phyloP scores from a whole-genome alignment of 495 filamentous ascomycete species.

The Aspergillus egyptiacus region DNA sequence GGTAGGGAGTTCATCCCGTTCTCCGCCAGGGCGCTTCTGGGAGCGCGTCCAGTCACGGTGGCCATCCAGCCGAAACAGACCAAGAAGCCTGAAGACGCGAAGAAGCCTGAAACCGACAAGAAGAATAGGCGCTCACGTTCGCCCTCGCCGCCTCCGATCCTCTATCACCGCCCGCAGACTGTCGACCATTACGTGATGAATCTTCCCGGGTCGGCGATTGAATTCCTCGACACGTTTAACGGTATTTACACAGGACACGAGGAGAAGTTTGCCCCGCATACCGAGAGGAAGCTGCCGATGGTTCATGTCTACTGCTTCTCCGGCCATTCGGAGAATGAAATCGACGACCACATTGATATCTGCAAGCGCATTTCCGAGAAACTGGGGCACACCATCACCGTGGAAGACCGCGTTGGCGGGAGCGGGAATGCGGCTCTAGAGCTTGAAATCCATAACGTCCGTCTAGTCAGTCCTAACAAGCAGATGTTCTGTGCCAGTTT shows the following conservation, averaged over 20 bases:
- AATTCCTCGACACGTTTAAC: constrained; percentile 78
- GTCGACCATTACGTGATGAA: constrained; percentile 97
- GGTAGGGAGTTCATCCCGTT: constrained; percentile 71
- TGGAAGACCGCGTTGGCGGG: constrained; percentile 47
- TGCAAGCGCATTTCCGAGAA: constrained; percentile 61
- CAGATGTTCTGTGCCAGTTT: constrained; percentile 96
- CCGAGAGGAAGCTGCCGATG: constrained; percentile 59
- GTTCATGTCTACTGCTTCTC: constrained; percentile 91
- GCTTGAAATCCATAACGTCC: constrained; percentile 66
- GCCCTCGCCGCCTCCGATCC: constrained; percentile 38
- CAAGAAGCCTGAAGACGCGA: constrained; percentile 19
- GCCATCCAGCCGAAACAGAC: constrained; percentile 34
- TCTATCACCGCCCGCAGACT: constrained; percentile 52
- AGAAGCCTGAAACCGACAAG: constrained; percentile 13
- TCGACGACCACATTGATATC: constrained; percentile 54
- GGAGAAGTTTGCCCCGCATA: constrained; percentile 56
- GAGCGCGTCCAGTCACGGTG: constrained; percentile 40
- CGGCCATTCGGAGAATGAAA: constrained; percentile 65
- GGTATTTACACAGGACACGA: constrained; percentile 71
- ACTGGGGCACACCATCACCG: constrained; percentile 54
- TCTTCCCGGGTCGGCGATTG: constrained; percentile 79
- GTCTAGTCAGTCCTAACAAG: constrained; percentile 88
- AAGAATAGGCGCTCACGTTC: too few relatives aligned
- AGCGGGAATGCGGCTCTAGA: constrained; percentile 44
- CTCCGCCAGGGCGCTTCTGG: constrained; percentile 57